These are phyloP conservation scores for Helichrysum umbraculigerum DNA, from an alignment of 129 eudicot genomes.

Conservation along the genomic window DNA sequence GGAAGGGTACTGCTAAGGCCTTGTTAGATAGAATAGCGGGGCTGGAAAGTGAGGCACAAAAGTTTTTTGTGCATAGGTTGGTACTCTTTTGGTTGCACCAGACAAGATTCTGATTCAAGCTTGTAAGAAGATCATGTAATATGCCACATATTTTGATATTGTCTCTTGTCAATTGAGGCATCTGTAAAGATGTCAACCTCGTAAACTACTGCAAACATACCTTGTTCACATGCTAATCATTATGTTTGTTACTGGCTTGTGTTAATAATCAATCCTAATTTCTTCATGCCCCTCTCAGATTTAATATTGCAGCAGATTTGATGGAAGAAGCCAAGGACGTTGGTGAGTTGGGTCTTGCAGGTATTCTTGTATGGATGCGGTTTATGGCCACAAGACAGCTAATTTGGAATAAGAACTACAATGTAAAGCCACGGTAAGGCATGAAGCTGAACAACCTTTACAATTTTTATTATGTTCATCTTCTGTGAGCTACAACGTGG, in stretches of 20 bases:
- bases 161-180: background rate
- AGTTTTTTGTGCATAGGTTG: constrained; percentile 95
- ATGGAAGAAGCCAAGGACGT: constrained; percentile 66
- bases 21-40: constrained; percentile 76
- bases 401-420: constrained; percentile 97
- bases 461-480: constrained; percentile 12
- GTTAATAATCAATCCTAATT: constrained; percentile 5
- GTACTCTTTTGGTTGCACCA: constrained; percentile 27
- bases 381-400: constrained; percentile 98
- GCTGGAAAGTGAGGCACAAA: constrained; percentile 89
- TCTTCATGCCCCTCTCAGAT: constrained; percentile 50
- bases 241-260: constrained; percentile 16
- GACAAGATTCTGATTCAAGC: constrained; percentile 10
- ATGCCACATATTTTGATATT: background rate
- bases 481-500: constrained; percentile 8
- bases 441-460: constrained; percentile 10
- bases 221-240: constrained; percentile 5
- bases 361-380: constrained; percentile 98
- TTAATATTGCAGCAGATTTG: constrained; percentile 95
- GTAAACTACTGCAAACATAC: background rate
- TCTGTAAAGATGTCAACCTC: constrained; percentile 7
- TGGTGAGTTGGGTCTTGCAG: constrained; percentile 92
- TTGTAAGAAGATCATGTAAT: background rate
- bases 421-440: constrained; percentile 93
- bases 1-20: constrained; percentile 71